phyloP scores from a whole-genome alignment of 2,329 filamentous ascomycete genomes.

The Neoascochyta sp. region DNA sequence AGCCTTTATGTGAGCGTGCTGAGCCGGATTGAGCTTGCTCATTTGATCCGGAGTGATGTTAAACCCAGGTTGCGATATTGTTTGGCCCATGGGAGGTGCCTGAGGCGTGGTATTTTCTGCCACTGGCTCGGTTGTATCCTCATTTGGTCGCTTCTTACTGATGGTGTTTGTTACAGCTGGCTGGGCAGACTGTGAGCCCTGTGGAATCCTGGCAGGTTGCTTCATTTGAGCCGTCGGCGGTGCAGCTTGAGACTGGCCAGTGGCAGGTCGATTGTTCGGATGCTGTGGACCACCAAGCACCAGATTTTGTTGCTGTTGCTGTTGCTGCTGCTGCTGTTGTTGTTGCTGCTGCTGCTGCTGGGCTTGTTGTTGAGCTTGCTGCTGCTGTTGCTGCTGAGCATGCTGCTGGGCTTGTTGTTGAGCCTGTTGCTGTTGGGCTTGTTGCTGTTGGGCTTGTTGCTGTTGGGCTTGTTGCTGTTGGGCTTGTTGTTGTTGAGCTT shows the following conservation, averaged over 20 bases:
- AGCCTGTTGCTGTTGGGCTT: slow-evolving; percentile 14
- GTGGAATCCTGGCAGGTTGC: slow-evolving; percentile 15
- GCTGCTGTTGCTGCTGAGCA: slow-evolving; percentile 7
- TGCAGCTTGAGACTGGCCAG: slow-evolving; percentile 16
- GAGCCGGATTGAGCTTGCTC: slow-evolving; percentile 29
- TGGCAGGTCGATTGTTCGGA: slow-evolving; percentile 18
- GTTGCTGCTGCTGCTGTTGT: slow-evolving; percentile 6
- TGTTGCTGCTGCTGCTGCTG: slow-evolving; percentile 5
- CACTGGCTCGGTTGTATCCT: slow-evolving; percentile 41
- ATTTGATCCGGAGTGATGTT: slow-evolving; percentile 35
- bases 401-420: slow-evolving; percentile 13
- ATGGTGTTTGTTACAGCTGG: slow-evolving; percentile 13
- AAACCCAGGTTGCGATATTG: slow-evolving; percentile 29
- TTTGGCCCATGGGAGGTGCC: slow-evolving; percentile 34
- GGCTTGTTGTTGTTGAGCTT: slow-evolving; percentile 4
- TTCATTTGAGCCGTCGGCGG: slow-evolving; percentile 24
- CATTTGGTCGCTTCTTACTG: slow-evolving; percentile 39
- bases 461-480: slow-evolving; percentile 17
- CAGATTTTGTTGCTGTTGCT: slow-evolving; percentile 18
- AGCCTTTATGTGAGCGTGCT: slow-evolving; percentile 31
- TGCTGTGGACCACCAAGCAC: slow-evolving; percentile 16
- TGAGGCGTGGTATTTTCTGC: slow-evolving; percentile 27
- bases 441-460: slow-evolving; percentile 13
- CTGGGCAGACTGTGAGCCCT: slow-evolving; percentile 20
- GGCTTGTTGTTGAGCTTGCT: slow-evolving; percentile 7